Base-by-base conservation (phyloP, 495 filamentous ascomycete genomes). In the Aspergillus avenaceus region DNA sequence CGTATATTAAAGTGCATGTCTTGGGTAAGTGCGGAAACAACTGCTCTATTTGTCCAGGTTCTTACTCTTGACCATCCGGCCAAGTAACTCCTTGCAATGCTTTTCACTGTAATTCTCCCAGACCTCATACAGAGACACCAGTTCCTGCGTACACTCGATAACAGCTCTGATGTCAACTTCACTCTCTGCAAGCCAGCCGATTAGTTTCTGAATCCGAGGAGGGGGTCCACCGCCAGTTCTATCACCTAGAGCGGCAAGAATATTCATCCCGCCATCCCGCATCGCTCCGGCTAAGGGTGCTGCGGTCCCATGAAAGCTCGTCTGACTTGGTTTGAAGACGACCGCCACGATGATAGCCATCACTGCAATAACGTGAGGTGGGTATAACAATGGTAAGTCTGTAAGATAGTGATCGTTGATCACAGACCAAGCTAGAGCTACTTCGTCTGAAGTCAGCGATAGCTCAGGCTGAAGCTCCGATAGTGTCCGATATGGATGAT, bases 331-430 rank as follows among this genome's bases (percentile, higher is more conserved):
- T 52, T 84, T 82, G 52, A 96, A 79, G 6, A 93, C 85, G 23
- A 97, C 78, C 8, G 90, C 83, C 12, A 97, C 74, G 52, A 97
- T 79, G 38, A 97, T 90, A 23, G 95, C 89, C 53, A 91, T 93
- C 27, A 97, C 77, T 6, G 91, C 91, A 55, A 97, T 87, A 38
- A 91, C 76, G 63, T 97, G 93, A 34, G 93, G 93, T 16, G 93
- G 79, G 63, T 91, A 86, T 8, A 96, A 72, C 22, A 98, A 73
- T 4, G 93, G 90, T 22, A 97, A 75, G 62, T 97, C 95, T 5
- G 93, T 97, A 66, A 96, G 81, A 66, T 93, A 97, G 59, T 91
- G 88, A 64, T 98, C 93, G 69, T 97, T 97, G 72, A 98, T 88
- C 53, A 97, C 82, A 4, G 83, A 87, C 81, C 86, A 88, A 31